A percentile compares a stretch with the other conserved stretches of the same genome.
These are phyloP conservation scores for Whalleya microplaca DNA, from an alignment of 2,329 filamentous ascomycete genomes.

Conservation along the genomic window DNA sequence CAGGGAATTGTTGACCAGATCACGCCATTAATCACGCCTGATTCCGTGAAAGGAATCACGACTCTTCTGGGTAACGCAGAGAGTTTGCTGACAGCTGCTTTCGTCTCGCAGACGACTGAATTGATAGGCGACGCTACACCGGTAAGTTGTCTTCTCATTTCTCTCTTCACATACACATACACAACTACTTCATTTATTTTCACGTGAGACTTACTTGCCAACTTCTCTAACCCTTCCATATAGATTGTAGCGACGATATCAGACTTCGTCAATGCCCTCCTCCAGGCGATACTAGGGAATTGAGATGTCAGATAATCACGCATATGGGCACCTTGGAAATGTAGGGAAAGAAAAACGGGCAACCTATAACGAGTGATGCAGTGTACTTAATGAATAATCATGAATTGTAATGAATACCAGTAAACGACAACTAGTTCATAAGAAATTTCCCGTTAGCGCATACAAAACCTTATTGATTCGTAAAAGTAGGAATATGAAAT, in stretches of 20 bases:
- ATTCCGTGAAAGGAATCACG: constrained; percentile 42
- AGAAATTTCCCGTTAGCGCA: too few species aligned
- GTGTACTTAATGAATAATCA: constrained; percentile 30
- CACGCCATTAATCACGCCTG: constrained; percentile 46
- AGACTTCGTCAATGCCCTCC: constrained; percentile 35
- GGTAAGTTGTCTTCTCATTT: constrained; percentile 34
- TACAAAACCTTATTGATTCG: too few species aligned
- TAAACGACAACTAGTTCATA: too few species aligned
- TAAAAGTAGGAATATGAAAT: too few species aligned
- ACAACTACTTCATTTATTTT: not conserved
- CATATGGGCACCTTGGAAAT: constrained; percentile 13
- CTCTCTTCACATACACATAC: not conserved
- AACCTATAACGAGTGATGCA: constrained; percentile 24
- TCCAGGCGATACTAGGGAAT: constrained; percentile 31
- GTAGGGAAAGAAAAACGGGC: constrained; percentile 11
- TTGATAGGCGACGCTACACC: constrained; percentile 48
- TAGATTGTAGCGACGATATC: constrained; percentile 36
- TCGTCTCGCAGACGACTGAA: constrained; percentile 47
- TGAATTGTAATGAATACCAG: constrained; percentile 5
- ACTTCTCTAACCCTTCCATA: not conserved
- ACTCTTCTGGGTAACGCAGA: constrained; percentile 44
- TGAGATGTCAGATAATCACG: not conserved
- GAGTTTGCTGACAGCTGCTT: constrained; percentile 41
- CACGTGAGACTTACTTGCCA: constrained; percentile 1
- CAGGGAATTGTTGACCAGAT: constrained; percentile 40